Conservation (phyloP, 73 alveolate genomes). For the Strombidium stylifer region DNA sequence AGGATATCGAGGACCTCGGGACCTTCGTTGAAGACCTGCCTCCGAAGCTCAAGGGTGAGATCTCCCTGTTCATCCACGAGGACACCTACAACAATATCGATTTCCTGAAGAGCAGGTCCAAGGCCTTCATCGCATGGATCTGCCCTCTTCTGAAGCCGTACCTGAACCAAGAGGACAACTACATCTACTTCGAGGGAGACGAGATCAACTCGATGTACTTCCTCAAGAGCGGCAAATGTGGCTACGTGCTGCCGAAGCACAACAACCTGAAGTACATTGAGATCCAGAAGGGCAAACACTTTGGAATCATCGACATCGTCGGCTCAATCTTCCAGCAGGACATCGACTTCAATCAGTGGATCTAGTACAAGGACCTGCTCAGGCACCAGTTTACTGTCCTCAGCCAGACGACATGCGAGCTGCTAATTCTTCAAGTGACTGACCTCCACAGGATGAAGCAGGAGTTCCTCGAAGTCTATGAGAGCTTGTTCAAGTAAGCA, state of each 20-base stretch:
- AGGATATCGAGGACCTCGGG: conserved; percentile 49
- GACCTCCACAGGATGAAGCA: no score
- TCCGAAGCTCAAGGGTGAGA: conserved; percentile 46
- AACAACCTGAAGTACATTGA: no score
- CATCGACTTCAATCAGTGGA: no score
- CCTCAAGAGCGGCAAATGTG: conserved; percentile 53
- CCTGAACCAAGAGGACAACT: conserved; percentile 36
- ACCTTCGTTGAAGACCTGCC: conserved; percentile 62
- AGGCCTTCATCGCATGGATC: conserved; percentile 43
- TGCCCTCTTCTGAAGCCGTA: conserved; percentile 57
- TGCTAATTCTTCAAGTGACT: no score
- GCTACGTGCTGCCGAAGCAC: conserved; percentile 36
- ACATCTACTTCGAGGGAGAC: conserved; percentile 40
- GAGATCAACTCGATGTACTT: conserved; percentile 46
- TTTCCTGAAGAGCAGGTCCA: conserved; percentile 48
- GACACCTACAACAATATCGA: conserved; percentile 50
- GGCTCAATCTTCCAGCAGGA: no score
- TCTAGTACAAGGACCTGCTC: no score
- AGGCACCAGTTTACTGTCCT: no score
- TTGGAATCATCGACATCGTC: no score
- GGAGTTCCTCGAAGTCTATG: no score
- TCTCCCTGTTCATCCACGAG: conserved; percentile 46
- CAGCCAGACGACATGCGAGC: no score
- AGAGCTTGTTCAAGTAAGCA: no score
- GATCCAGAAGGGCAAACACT: no score